phyloP scores from a whole-genome alignment of 495 filamentous ascomycete genomes.

The Articulospora tetracladia region DNA sequence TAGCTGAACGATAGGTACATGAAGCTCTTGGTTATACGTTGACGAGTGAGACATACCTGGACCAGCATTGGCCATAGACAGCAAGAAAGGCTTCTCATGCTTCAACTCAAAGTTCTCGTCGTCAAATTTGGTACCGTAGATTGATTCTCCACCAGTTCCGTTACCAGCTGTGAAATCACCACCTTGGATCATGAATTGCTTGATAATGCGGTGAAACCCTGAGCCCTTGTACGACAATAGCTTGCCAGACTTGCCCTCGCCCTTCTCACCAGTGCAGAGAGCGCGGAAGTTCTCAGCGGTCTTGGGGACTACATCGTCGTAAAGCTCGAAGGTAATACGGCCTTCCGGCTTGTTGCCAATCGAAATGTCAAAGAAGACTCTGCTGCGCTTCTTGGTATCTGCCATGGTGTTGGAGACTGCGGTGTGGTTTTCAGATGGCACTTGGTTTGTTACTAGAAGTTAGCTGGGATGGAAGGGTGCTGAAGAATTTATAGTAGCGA shows the following conservation, averaged over 20 bases:
- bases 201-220: conserved; percentile 94
- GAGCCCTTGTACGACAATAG: conserved; percentile 89
- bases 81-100: conserved; percentile 90
- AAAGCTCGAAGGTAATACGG: conserved; percentile 80
- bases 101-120: conserved; percentile 95
- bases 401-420: conserved; percentile 16
- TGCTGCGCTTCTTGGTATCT: conserved; percentile 44
- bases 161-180: conserved; percentile 96
- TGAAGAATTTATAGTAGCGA: not conserved
- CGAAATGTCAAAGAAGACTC: conserved; percentile 87
- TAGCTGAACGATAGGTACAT: not conserved
- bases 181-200: conserved; percentile 98
- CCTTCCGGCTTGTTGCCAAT: conserved; percentile 68
- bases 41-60: conserved; percentile 56
- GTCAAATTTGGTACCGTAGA: conserved; percentile 97
- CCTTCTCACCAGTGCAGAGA: conserved; percentile 91
- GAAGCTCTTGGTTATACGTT: not conserved
- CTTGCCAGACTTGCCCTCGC: conserved; percentile 76
- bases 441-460: not conserved
- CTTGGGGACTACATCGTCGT: conserved; percentile 88
- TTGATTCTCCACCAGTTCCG: conserved; percentile 94
- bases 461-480: not conserved
- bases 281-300: conserved; percentile 95
- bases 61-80: conserved; percentile 97
- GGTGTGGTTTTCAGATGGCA: not conserved